Evolutionary conservation across 78 protist species (phyloP).

Genomic region (Protostelium mycophagum): DNA sequence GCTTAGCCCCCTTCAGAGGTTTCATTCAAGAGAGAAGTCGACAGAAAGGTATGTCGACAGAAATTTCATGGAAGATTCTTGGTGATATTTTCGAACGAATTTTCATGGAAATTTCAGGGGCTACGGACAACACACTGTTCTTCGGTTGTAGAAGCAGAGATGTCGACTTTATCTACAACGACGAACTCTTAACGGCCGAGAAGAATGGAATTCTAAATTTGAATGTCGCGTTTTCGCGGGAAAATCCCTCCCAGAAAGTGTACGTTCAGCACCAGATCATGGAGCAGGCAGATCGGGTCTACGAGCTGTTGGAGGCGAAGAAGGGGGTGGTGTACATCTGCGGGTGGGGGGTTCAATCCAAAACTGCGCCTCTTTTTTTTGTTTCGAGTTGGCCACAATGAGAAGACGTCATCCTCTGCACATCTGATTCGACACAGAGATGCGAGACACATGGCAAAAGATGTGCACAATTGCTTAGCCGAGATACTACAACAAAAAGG

Average conservation of each 20-base stretch:
- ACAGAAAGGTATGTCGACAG: not conserved
- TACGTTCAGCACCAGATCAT: conserved; percentile 68
- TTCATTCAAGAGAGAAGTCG: conserved; percentile 57
- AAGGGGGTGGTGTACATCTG: conserved; percentile 40
- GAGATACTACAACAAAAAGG: conserved; percentile 33
- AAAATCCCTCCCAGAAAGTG: conserved; percentile 10
- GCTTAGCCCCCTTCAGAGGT: conserved; percentile 93
- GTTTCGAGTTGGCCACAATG: too few species aligned
- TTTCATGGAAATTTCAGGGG: too few species aligned
- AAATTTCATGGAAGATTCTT: too few species aligned
- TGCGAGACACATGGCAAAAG: conserved; percentile 70
- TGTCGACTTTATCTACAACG: conserved; percentile 76
- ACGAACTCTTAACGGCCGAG: conserved; percentile 48
- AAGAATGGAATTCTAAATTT: conserved; percentile 28
- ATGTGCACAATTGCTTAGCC: conserved; percentile 49
- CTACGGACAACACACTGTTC: conserved; percentile 48
- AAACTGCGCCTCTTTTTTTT: too few species aligned
- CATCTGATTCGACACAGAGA: conserved; percentile 69
- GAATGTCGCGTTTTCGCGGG: conserved; percentile 59
- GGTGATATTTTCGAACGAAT: conserved; percentile 5
- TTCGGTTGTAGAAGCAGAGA: conserved; percentile 85
- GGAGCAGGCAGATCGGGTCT: conserved; percentile 1
- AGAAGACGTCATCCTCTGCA: too few species aligned
- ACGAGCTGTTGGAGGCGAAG: conserved; percentile 34
- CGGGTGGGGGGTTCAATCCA: too few species aligned